Percentiles rank a stretch among this genome's conserved stretches.
Evolutionary conservation across 768 basidiomycete species (phyloP).

Genomic region (Sarcodon aspratus): DNA sequence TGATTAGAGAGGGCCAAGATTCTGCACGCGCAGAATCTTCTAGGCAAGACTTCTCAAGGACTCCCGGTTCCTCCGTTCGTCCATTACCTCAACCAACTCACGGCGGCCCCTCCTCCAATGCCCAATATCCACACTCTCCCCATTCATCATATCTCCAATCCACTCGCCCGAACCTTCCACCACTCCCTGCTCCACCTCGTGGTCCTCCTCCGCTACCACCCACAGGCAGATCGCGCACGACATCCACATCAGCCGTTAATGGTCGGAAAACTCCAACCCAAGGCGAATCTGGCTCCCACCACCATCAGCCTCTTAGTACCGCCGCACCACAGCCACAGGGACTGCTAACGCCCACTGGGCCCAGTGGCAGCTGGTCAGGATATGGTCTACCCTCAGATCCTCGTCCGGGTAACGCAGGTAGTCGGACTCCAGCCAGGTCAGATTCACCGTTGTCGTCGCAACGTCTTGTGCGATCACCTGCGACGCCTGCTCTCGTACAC

Average conservation of each 20-base stretch:
- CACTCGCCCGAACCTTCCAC: slow-evolving; percentile 42
- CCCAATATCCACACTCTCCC: slow-evolving; percentile 21
- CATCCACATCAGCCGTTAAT: slow-evolving; percentile 10
- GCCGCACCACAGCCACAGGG: slow-evolving; percentile 13
- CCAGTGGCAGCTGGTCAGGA: slow-evolving; percentile 12
- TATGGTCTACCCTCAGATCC: slow-evolving; percentile 55
- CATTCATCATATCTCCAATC: slow-evolving; percentile 1
- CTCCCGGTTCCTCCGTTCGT: slow-evolving; percentile 19
- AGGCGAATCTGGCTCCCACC: neutral
- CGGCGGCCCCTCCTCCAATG: slow-evolving; percentile 14
- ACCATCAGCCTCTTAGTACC: neutral
- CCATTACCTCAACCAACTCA: slow-evolving; percentile 39
- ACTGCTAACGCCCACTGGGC: slow-evolving; percentile 14
- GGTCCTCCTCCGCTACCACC: slow-evolving; percentile 39
- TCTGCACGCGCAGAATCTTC: slow-evolving; percentile 25
- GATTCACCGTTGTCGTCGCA: slow-evolving; percentile 26
- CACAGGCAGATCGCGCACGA: slow-evolving; percentile 14
- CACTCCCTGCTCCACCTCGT: slow-evolving; percentile 60
- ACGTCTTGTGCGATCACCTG: slow-evolving; percentile 32
- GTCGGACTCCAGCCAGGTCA: slow-evolving; percentile 18
- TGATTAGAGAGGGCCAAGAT: slow-evolving; percentile 56
- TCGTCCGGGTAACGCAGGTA: slow-evolving; percentile 37
- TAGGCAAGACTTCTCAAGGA: slow-evolving; percentile 1
- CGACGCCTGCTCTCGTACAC: slow-evolving; percentile 28
- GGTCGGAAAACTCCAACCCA: neutral